These are phyloP conservation scores for Pichia sp. DNA, from an alignment of 1,139 yeast species.

Conservation along the genomic window DNA sequence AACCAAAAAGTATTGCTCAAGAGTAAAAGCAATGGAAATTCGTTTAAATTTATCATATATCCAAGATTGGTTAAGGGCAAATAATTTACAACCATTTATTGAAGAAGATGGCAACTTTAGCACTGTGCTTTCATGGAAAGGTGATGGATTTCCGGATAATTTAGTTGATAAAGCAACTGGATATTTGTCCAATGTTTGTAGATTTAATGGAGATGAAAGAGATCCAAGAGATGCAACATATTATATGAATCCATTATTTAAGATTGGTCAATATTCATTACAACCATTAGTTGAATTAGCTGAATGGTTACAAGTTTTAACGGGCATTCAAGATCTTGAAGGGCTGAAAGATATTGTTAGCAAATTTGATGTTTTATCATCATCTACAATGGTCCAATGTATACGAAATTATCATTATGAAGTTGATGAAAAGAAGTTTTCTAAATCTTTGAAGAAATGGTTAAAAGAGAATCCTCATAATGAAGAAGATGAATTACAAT, in stretches of 20 bases:
- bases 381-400: constrained; percentile 63
- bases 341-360: constrained; percentile 51
- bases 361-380: constrained; percentile 55
- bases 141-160: constrained; percentile 37
- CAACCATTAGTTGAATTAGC: constrained; percentile 71
- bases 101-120: constrained; percentile 35
- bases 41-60: constrained; percentile 76
- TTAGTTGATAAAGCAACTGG: constrained; percentile 24
- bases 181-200: constrained; percentile 25
- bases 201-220: constrained; percentile 29
- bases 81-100: constrained; percentile 51
- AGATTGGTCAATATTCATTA: constrained; percentile 59
- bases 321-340: constrained; percentile 44
- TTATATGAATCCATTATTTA: constrained; percentile 50
- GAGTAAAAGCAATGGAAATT: constrained; percentile 85
- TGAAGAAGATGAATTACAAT: constrained; percentile 17
- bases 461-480: constrained; percentile 19
- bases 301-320: constrained; percentile 87
- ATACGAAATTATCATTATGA: constrained; percentile 79
- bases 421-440: constrained; percentile 61
- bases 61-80: constrained; percentile 90
- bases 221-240: constrained; percentile 37
- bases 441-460: constrained; percentile 40
- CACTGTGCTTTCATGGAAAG: constrained; percentile 20
- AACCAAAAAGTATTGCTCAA: constrained; percentile 58